Percentiles rank a stretch among this genome's conserved stretches.
Evolutionary conservation across 331 rosid genomes (phyloP).

Genomic region (Quercus phellos): DNA sequence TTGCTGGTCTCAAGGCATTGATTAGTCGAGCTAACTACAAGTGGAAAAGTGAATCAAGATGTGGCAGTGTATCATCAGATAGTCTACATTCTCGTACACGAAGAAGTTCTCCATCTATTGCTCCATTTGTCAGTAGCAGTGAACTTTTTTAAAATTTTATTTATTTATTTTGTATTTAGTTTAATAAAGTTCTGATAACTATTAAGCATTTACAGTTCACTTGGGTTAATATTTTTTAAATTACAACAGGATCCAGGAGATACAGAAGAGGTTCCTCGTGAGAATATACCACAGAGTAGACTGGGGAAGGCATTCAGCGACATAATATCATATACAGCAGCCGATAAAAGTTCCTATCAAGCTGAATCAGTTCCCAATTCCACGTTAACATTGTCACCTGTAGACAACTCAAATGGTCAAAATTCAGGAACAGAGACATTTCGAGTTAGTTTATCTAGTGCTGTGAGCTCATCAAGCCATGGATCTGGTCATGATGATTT

Average conservation of each 20-base stretch:
- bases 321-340: slow-evolving; percentile 54
- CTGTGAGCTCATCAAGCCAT: slow-evolving; percentile 91
- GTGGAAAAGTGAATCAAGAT: slow-evolving; percentile 49
- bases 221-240: slow-evolving; percentile 13
- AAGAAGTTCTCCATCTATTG: slow-evolving; percentile 52
- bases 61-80: slow-evolving; percentile 48
- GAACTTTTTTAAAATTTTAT: not conserved
- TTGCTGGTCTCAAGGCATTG: slow-evolving; percentile 86
- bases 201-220: slow-evolving; percentile 10
- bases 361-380: slow-evolving; percentile 49
- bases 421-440: slow-evolving; percentile 61
- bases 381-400: slow-evolving; percentile 46
- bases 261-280: slow-evolving; percentile 34
- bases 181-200: slow-evolving; percentile 20
- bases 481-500: slow-evolving; percentile 76
- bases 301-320: slow-evolving; percentile 81
- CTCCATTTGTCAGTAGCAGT: slow-evolving; percentile 59
- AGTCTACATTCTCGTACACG: slow-evolving; percentile 50
- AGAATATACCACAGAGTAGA: slow-evolving; percentile 43
- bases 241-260: slow-evolving; percentile 69
- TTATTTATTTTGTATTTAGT: not conserved
- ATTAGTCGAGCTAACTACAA: slow-evolving; percentile 49
- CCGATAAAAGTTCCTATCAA: slow-evolving; percentile 40
- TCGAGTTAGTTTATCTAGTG: slow-evolving; percentile 90
- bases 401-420: slow-evolving; percentile 64